phyloP scores from a whole-genome alignment of 805 yeast genomes.

The Yamadazyma laniorum region DNA sequence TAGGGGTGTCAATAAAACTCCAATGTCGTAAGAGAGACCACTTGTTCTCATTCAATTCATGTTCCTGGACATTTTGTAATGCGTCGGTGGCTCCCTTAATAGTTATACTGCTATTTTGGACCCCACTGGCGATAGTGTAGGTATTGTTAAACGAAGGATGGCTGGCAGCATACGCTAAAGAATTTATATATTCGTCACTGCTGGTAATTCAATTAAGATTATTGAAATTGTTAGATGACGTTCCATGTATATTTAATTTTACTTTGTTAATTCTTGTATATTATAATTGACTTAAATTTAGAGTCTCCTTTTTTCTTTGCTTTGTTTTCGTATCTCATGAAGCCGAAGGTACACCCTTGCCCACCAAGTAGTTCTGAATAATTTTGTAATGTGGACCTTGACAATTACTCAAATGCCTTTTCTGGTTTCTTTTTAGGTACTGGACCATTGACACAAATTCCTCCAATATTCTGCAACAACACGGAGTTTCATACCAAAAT shows the following conservation, averaged over 20 bases:
- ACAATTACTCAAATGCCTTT: slow-evolving; percentile 68
- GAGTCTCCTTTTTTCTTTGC: slow-evolving; percentile 46
- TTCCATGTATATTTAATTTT: too few species aligned
- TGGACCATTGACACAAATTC: slow-evolving; percentile 84
- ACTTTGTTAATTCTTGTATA: slow-evolving; percentile 8
- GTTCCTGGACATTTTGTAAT: not conserved
- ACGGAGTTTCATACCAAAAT: slow-evolving; percentile 62
- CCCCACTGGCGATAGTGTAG: not conserved
- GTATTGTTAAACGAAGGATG: not conserved
- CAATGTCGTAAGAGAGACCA: slow-evolving; percentile 44
- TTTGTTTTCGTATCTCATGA: slow-evolving; percentile 67
- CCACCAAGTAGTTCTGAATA: slow-evolving; percentile 55
- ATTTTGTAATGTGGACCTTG: slow-evolving; percentile 85
- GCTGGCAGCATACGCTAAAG: not conserved
- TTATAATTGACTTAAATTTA: not conserved
- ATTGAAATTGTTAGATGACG: slow-evolving; percentile 49
- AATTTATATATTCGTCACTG: slow-evolving; percentile 54
- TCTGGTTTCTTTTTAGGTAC: slow-evolving; percentile 66
- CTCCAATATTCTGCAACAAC: slow-evolving; percentile 67
- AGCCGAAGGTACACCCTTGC: slow-evolving; percentile 63
- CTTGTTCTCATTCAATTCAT: slow-evolving; percentile 26
- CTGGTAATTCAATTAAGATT: slow-evolving; percentile 50
- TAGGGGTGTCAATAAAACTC: slow-evolving; percentile 40
- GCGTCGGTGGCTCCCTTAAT: not conserved
- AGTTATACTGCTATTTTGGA: not conserved